Evolutionary conservation across 106 monocot species (phyloP), one percentile per base, ranked within the genome.

Genomic region (Agapanthus africanus): DNA sequence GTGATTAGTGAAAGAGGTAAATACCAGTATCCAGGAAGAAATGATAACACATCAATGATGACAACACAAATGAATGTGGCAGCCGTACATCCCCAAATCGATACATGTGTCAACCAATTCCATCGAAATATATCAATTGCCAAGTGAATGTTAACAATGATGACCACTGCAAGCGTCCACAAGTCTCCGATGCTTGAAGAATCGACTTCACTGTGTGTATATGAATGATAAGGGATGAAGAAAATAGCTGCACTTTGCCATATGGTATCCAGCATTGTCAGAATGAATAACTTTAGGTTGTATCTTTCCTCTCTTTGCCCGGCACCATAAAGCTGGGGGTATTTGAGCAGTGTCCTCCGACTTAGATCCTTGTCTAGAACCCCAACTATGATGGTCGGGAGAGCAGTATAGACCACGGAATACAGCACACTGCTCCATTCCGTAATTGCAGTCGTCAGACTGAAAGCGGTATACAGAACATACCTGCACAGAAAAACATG

Each of bases 371-470:
- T 92, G n/a, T n/a, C 97, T 8, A 89, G 78, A 64, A 92, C 77
- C 40, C 86, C 97, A 69, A 92, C 87, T 18, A 92, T 46, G 47
- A 97, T 85, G 70, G 97, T 91, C 11, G 97, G 97, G 3, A 97
- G 74, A 56, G 97, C 78, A 59, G 97, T 92, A 52, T 99, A 99
- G 35, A 99, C 60, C 9, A 92, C 82, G 9, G 89, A 92, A 66
- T 99, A 99, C 22, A 99, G 62, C 25, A 99, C 76, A 32, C 88
- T 86, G 35, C 97, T 99, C 97, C 89, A 90, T 64, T 99, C 89
- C 4, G 76, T 77, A 62, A 99, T 79, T 22, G 97, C 89, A 54
- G 82, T 83, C 59, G 87, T 83, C 75, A 89, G 80, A 59, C 82
- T 87, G 68, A 82, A 99, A 68, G 89, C 92, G 4, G 97, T 90